Evolutionary conservation across 1,284 basidiomycete genomes (phyloP).

Genomic region (Neolentinus lepideus): DNA sequence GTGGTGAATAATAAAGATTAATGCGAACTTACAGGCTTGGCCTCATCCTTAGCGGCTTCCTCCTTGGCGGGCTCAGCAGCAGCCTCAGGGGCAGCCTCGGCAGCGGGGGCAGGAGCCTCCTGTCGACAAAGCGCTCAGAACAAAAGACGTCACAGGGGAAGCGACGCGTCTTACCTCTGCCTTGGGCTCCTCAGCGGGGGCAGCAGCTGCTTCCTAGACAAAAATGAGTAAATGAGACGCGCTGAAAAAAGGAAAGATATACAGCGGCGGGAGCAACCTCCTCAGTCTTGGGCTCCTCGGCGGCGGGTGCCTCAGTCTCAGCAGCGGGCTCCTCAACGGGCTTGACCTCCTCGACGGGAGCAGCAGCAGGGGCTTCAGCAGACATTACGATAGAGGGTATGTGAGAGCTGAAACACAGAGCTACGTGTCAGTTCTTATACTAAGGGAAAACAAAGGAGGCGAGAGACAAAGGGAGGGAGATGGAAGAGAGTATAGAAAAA

Average conservation of each 20-base stretch:
- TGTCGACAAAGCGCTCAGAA: neutral
- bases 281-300: slow-evolving; percentile 6
- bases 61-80: slow-evolving; percentile 28
- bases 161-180: neutral
- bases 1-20: slow-evolving; percentile 2
- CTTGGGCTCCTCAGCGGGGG: slow-evolving; percentile 21
- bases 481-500: slow-evolving; percentile 7
- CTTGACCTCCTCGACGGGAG: slow-evolving; percentile 46
- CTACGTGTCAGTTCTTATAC: slow-evolving; percentile 6
- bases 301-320: slow-evolving; percentile 26
- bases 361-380: slow-evolving; percentile 37
- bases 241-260: slow-evolving; percentile 7
- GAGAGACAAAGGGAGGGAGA: slow-evolving; percentile 7
- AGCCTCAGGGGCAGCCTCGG: slow-evolving; percentile 24
- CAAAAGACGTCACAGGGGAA: neutral
- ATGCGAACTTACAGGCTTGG: slow-evolving; percentile 48
- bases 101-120: slow-evolving; percentile 26
- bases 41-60: slow-evolving; percentile 44
- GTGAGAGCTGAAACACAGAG: slow-evolving; percentile 34
- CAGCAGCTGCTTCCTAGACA: slow-evolving; percentile 21
- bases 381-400: slow-evolving; percentile 69
- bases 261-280: slow-evolving; percentile 16
- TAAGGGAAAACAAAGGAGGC: neutral
- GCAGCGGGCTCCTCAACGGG: slow-evolving; percentile 35
- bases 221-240: neutral